phyloP scores from a whole-genome alignment of 352 stramenopile species.

The Saprolegnia parasitica region DNA sequence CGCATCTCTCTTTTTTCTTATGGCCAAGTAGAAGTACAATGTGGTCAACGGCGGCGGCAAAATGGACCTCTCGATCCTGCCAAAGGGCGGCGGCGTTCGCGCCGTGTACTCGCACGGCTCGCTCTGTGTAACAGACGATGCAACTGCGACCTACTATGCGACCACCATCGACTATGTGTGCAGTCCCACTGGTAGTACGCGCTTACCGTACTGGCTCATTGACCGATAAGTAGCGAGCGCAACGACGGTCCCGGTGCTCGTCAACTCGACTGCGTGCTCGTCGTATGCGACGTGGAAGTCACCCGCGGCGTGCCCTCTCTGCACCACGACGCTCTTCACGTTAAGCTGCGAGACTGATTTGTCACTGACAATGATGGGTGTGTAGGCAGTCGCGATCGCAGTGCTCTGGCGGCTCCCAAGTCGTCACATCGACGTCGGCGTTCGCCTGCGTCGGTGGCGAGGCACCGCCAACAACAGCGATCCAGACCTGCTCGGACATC shows the following conservation, averaged over 20 bases:
- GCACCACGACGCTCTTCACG: slow-evolving; percentile 13
- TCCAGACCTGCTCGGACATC: slow-evolving; percentile 23
- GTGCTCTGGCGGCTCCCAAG: slow-evolving; percentile 17
- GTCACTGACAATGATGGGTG: neutral
- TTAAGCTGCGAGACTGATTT: neutral
- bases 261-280: neutral
- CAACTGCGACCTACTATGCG: neutral
- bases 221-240: neutral
- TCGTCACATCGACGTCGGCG: neutral
- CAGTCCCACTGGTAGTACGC: neutral
- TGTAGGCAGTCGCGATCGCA: neutral
- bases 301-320: slow-evolving; percentile 22
- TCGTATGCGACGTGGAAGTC: slow-evolving; percentile 15
- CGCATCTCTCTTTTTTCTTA: neutral
- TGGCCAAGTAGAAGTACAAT: slow-evolving; percentile 20
- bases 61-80: slow-evolving; percentile 7
- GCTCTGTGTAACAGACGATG: neutral
- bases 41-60: slow-evolving; percentile 26
- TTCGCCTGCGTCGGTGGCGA: slow-evolving; percentile 17
- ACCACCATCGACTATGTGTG: slow-evolving; percentile 24
- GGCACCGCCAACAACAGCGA: neutral
- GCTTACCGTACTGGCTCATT: neutral
- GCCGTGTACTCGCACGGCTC: slow-evolving; percentile 15
- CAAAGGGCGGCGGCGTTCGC: slow-evolving; percentile 5
- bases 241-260: neutral